These are phyloP conservation scores for Diaporthe citri DNA, from an alignment of 2,329 filamentous ascomycete genomes.

Conservation along the genomic window DNA sequence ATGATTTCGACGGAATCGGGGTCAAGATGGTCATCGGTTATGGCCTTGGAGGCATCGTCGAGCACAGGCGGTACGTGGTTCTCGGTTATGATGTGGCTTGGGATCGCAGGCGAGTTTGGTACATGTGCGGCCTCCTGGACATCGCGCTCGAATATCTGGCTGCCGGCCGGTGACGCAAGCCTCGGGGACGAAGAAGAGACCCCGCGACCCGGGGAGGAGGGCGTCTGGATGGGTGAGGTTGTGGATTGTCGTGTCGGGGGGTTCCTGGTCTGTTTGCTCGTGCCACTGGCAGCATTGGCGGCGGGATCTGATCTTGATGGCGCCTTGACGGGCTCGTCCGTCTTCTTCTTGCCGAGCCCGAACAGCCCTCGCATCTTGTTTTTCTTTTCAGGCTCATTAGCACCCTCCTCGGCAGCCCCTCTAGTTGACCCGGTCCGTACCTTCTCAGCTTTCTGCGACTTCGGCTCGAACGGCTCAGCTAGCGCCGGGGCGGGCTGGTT, in stretches of 20 bases:
- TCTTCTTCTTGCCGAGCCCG: slow-evolving; percentile 73
- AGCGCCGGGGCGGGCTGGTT: slow-evolving; percentile 45
- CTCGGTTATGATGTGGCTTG: slow-evolving; percentile 92
- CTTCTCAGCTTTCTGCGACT: slow-evolving; percentile 46
- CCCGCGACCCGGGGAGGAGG: slow-evolving; percentile 75
- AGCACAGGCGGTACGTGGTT: slow-evolving; percentile 93
- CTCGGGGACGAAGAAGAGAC: slow-evolving; percentile 79
- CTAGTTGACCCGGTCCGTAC: slow-evolving; percentile 49
- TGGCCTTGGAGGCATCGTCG: slow-evolving; percentile 90
- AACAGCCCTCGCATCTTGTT: slow-evolving; percentile 70
- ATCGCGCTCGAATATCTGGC: slow-evolving; percentile 92
- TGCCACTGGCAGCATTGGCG: slow-evolving; percentile 48
- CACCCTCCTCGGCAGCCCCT: slow-evolving; percentile 46
- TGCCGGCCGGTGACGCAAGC: slow-evolving; percentile 81
- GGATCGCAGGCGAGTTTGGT: slow-evolving; percentile 86
- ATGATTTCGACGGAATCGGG: slow-evolving; percentile 94
- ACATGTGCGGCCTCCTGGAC: slow-evolving; percentile 84
- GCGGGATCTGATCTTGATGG: slow-evolving; percentile 48
- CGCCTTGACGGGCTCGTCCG: slow-evolving; percentile 57
- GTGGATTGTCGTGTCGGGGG: slow-evolving; percentile 53
- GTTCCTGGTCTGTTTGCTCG: slow-evolving; percentile 42
- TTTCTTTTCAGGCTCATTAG: slow-evolving; percentile 48
- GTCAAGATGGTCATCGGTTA: slow-evolving; percentile 87
- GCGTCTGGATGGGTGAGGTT: slow-evolving; percentile 56
- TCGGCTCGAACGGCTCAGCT: slow-evolving; percentile 45